Evolutionary conservation across 208 protist genomes (phyloP), one percentile per base, ranked within the genome.

Genomic region (Endotrypanum monterogeii): DNA sequence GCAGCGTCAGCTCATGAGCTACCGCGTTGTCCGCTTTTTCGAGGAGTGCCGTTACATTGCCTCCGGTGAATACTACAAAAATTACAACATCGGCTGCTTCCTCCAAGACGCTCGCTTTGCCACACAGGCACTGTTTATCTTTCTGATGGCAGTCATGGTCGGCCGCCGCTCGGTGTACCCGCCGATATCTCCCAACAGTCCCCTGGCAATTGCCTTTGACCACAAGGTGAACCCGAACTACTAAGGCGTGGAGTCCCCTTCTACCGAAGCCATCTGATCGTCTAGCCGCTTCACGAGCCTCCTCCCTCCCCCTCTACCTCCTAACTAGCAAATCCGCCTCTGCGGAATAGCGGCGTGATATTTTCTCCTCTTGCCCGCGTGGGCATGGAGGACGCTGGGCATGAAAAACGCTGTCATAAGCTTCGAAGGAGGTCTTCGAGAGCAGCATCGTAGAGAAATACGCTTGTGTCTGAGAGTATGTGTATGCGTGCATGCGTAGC

Each of bases 171-270:
- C 80, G 73, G 80, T 96, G 68, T 95, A 86, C 74, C 85, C 92
- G 46, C 92, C 89, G 28, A 95, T 96, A 55, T 76, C 82, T 39
- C 92, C 92, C 0, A 83, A 90, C 65, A 93, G 87, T 69, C 92
- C 89, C 0, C 83, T 95, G 41, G 87, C 83, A 4, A 28, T 91
- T 35, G 89, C 84, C 41, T 81, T 96, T 60, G 75, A 90, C 61
- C 82, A 87, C 73, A 95, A 95, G 86, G 77, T 85, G 52, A 96
- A 96, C 80, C 92, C 92, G 30, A 96, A 96, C 85, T 96, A 94
- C 74, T 96, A 95, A 73, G 54, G 18, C 18, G 50, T 41, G 44
- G 50, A 20, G 3, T 25, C 28, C 65, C 14, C 39, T 18, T 70
- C 46, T 56, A 32, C n/a, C 9, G 37, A 9, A 52, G n/a, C 7